Conservation (phyloP, 495 filamentous ascomycete genomes). For the Xylaria scruposa region DNA sequence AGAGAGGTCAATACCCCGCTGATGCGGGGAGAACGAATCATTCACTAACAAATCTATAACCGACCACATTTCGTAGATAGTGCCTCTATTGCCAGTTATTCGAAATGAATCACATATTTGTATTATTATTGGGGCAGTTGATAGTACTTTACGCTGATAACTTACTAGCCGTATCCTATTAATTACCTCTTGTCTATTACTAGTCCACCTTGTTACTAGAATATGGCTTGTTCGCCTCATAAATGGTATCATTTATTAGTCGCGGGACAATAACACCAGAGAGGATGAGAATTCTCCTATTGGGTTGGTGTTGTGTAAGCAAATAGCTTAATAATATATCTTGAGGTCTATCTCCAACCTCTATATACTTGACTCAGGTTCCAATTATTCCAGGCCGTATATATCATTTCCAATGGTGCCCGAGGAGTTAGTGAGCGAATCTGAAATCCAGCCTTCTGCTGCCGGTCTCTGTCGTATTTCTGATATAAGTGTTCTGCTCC, state of each 20-base stretch:
- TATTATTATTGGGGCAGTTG: too few relatives aligned
- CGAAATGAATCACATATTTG: too few relatives aligned
- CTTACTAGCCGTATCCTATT: too few relatives aligned
- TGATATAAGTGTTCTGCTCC: conserved; percentile 46
- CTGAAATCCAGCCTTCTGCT: conserved; percentile 55
- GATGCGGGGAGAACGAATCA: background rate
- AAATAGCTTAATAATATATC: background rate
- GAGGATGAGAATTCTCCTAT: background rate
- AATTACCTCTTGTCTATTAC: too few relatives aligned
- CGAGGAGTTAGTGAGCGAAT: conserved; percentile 44
- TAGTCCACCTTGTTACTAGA: too few relatives aligned
- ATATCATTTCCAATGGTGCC: background rate
- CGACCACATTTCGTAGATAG: background rate
- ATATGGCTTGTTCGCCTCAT: background rate
- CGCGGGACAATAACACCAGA: too few relatives aligned
- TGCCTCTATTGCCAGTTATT: too few relatives aligned
- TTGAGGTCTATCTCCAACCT: background rate
- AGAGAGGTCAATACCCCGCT: background rate
- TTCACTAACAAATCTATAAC: background rate
- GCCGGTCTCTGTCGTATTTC: conserved; percentile 46
- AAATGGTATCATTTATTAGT: background rate
- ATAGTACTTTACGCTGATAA: too few relatives aligned
- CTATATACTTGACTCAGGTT: background rate
- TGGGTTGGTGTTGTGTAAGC: too few relatives aligned
- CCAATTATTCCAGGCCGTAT: background rate